Evolutionary conservation across 495 filamentous ascomycete species (phyloP).

Genomic region (Trichoderma virens): DNA sequence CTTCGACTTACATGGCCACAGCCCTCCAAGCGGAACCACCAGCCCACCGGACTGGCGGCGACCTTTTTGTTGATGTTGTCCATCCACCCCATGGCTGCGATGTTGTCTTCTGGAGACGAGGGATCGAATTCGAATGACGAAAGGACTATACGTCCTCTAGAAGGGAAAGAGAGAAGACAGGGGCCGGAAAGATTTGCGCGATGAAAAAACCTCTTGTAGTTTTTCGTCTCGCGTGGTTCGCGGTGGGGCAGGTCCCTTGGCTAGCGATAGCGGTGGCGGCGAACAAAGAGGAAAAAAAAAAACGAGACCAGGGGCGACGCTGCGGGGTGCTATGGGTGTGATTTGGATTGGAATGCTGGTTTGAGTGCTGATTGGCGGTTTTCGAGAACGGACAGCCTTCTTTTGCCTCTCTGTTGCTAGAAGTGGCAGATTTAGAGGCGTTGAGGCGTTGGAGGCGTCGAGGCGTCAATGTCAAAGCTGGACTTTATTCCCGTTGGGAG

Average conservation of each 20-base stretch:
- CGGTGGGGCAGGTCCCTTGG: not conserved
- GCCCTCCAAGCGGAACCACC: conserved; percentile 67
- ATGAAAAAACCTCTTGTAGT: not conserved
- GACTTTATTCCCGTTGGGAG: too few relatives aligned
- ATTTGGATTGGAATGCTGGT: too few relatives aligned
- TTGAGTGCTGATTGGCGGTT: too few relatives aligned
- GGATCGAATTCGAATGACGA: not conserved
- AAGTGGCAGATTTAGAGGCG: too few relatives aligned
- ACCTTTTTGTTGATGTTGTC: conserved; percentile 46
- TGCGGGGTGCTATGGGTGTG: not conserved
- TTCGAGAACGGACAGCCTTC: too few relatives aligned
- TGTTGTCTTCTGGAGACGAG: not conserved
- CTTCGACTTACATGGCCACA: conserved; percentile 59
- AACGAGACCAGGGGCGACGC: not conserved
- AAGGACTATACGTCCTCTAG: conserved; percentile 1
- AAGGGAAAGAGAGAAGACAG: not conserved
- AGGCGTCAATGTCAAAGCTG: too few relatives aligned
- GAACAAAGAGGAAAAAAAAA: not conserved
- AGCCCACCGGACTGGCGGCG: conserved; percentile 53
- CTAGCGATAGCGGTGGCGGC: conserved; percentile 2
- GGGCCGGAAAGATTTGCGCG: not conserved
- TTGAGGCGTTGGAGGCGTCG: too few relatives aligned
- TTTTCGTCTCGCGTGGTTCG: not conserved
- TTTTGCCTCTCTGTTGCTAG: too few relatives aligned
- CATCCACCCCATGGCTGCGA: conserved; percentile 28